Evolutionary conservation across 2,329 filamentous ascomycete genomes (phyloP), one percentile per base, ranked within the genome.

Genomic region (Niveomyces coronatus): DNA sequence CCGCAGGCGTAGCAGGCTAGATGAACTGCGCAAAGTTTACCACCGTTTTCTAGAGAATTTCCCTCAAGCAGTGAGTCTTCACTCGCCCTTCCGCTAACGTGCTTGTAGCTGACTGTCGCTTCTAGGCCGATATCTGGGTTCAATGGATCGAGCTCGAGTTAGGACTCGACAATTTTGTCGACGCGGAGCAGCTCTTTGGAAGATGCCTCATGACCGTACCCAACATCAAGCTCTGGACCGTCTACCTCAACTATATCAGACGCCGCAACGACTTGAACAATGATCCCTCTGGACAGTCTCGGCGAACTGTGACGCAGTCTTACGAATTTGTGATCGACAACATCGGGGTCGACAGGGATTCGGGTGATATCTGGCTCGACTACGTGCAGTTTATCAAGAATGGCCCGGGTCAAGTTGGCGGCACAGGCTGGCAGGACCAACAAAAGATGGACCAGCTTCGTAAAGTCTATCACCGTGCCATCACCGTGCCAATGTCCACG

Each of bases 371-470:
- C 40, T 98, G 91, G 91, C 76, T 82, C 43, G 91, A 98, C 48
- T 96, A 96, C 52, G 81, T 98, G 44, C 79, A 91, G 48, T 95
- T 98, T 55, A 76, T 96, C 58, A 88, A 87, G 55, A 84, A 77
- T 27, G 85, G 83, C 0, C 91, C 91, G 1, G 91, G 91, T 5
- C 78, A 78, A 41, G 75, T 91, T 42, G 89, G 88, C 18, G 91
- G 89, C 30, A 80, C 71, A 42, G 80, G 76, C 42, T 98, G 91
- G 93, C 88, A 96, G 60, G 91, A 96, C 54, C 84, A 89, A 61
- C 91, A 96, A 56, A 98, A 98, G 68, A 94, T 94, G 82, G 91
- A 98, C 51, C 70, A 84, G 49, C 64, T 98, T 36, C 81, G 91
- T 43, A 94, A 93, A 56, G 84, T 85, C 1, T 98, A 95, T 56